These are phyloP conservation scores for Alternaria conjuncta DNA, from an alignment of 2,329 filamentous ascomycete species.

Conservation along the genomic window DNA sequence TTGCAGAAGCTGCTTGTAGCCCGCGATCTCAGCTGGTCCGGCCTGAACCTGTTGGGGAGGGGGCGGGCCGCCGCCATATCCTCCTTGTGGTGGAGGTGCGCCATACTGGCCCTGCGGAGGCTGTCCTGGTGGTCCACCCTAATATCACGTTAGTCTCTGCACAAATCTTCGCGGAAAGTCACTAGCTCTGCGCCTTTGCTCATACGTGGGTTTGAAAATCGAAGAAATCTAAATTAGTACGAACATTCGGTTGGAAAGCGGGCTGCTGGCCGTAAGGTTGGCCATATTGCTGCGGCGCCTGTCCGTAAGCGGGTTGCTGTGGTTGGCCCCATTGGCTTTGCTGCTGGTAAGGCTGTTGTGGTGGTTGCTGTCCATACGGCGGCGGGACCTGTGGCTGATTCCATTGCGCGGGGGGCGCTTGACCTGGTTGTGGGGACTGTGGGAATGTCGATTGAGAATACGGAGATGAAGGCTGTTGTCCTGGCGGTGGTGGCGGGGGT, in stretches of 20 bases:
- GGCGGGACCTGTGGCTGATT: slow-evolving; percentile 41
- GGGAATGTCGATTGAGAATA: slow-evolving; percentile 13
- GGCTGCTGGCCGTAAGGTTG: slow-evolving; percentile 43
- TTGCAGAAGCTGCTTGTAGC: slow-evolving; percentile 64
- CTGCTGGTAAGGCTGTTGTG: slow-evolving; percentile 32
- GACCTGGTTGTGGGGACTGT: slow-evolving; percentile 27
- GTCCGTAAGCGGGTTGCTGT: slow-evolving; percentile 25
- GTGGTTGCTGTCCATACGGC: slow-evolving; percentile 35
- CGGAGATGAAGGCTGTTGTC: slow-evolving; percentile 31
- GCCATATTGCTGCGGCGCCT: slow-evolving; percentile 44
- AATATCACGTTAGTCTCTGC: slow-evolving; percentile 19
- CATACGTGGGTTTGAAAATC: not conserved
- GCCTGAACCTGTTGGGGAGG: slow-evolving; percentile 49
- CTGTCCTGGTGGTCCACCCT: slow-evolving; percentile 35
- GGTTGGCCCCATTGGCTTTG: slow-evolving; percentile 31
- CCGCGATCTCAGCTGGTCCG: slow-evolving; percentile 58
- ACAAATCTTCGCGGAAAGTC: not conserved
- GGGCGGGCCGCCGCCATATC: slow-evolving; percentile 40
- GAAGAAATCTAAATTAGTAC: slow-evolving; percentile 11
- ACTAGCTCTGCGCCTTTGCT: slow-evolving; percentile 27
- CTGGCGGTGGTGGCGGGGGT: slow-evolving; percentile 42
- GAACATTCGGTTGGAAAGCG: slow-evolving; percentile 27
- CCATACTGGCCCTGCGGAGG: slow-evolving; percentile 46
- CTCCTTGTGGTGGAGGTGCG: slow-evolving; percentile 40
- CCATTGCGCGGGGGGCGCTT: slow-evolving; percentile 27